Base-by-base conservation (phyloP, 768 basidiomycete genomes). In the Sistotremastrum niveocremeum region DNA sequence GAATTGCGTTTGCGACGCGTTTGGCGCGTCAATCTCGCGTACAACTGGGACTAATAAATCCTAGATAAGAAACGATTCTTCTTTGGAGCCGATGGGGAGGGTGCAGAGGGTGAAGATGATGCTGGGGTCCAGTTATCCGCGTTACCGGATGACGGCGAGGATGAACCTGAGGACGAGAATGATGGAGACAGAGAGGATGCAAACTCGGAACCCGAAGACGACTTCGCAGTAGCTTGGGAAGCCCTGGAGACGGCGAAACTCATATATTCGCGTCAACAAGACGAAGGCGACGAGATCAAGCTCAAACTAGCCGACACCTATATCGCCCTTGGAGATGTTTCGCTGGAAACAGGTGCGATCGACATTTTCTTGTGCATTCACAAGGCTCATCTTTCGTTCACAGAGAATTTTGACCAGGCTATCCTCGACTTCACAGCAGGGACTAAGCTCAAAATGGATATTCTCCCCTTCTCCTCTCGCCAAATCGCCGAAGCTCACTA, bases 181-280 rank as follows among this genome's bases (percentile, higher is more conserved):
- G 77, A 71, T 0, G 74, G 69, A 3, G 77, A 73, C 5, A 77
- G 66, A 1, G 79, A 72, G 6, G 84, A 66, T 2, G 83, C 77
- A 3, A 84, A 80, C 8, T 84, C 60, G 3, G 88, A 86, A 55
- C 88, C 87, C 0, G 94, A 95, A 56, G 95, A 99, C 54, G 95
- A 98, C 56, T 95, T 95, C 62, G 95, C 94, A 53, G 89, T 88
- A 29, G 90, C 95, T 8, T 99, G 94, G 91, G 87, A 95, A 58
- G 82, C 94, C 3, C 70, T 99, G n/a, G 95, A 99, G 54, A 77
- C 94, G 46, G 93, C 94, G 20, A 73, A 93, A 37, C 77, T 81
- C 7, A 81, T 94, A 49, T 91, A 87, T 56, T 77, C 80, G 52
- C 84, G 82, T 60, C 71, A 73, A 50, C 67, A 67, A 51, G 66